phyloP scores from a whole-genome alignment of 2,329 filamentous ascomycete species.

The Claviceps sp. region DNA sequence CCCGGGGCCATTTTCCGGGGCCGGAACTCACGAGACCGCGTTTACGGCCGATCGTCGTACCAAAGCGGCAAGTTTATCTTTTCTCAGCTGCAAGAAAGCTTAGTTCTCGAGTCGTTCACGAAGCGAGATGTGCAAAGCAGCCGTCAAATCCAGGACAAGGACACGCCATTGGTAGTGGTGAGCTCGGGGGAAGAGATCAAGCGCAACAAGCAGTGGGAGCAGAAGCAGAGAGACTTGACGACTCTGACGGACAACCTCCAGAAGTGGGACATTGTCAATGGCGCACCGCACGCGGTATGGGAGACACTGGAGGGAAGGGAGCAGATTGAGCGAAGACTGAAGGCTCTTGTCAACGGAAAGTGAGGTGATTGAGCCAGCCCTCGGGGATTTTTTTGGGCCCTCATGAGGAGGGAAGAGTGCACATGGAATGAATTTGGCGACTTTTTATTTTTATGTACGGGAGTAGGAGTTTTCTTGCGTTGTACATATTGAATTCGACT shows the following conservation, averaged over 20 bases:
- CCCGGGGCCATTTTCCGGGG: constrained; percentile 71
- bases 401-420: background rate
- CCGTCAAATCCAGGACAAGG: constrained; percentile 61
- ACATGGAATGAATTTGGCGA: background rate
- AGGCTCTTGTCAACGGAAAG: constrained; percentile 41
- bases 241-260: constrained; percentile 66
- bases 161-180: constrained; percentile 66
- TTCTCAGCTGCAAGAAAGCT: constrained; percentile 80
- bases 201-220: constrained; percentile 59
- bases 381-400: background rate
- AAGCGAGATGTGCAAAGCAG: constrained; percentile 71
- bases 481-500: no score
- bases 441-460: background rate
- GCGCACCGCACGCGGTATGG: constrained; percentile 84
- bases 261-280: constrained; percentile 75
- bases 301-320: constrained; percentile 55
- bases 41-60: constrained; percentile 68
- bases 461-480: no score
- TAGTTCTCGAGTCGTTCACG: constrained; percentile 75
- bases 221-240: constrained; percentile 74
- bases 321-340: constrained; percentile 66
- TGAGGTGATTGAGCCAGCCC: background rate
- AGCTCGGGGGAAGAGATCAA: constrained; percentile 65
- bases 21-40: constrained; percentile 66
- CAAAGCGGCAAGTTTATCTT: constrained; percentile 78